A percentile compares a stretch with the other conserved stretches of the same genome.
Conservation (phyloP, 75 land plant genomes). For the Isoetes taiwanensis region DNA sequence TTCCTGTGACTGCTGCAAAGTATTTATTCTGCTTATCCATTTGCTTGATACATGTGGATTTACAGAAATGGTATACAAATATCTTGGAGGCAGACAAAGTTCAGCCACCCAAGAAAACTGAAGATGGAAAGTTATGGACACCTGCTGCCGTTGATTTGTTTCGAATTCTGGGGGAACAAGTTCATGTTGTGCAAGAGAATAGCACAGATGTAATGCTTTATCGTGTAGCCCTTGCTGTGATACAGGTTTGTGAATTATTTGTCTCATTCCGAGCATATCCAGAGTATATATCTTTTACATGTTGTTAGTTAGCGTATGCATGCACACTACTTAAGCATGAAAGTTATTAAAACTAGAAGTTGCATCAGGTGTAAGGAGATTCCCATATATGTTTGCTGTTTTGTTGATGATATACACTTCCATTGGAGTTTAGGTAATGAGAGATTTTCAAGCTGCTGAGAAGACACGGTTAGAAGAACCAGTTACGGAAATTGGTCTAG, state of each 20-base stretch:
- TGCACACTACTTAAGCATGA: too few relatives aligned
- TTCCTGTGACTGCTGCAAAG: background rate
- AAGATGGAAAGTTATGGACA: slow-evolving; percentile 84
- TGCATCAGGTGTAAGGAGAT: background rate
- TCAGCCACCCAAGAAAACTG: slow-evolving; percentile 79
- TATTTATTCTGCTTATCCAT: background rate
- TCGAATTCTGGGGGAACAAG: slow-evolving; percentile 90
- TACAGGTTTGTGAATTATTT: slow-evolving; percentile 74
- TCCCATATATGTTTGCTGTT: background rate
- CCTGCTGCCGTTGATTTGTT: slow-evolving; percentile 97
- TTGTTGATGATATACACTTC: background rate
- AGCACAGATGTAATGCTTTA: slow-evolving; percentile 99
- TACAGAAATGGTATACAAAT: slow-evolving; percentile 94
- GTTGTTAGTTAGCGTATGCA: too few relatives aligned
- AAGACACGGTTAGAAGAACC: slow-evolving; percentile 74
- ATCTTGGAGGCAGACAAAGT: slow-evolving; percentile 80
- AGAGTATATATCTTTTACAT: too few relatives aligned
- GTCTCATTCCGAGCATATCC: too few relatives aligned
- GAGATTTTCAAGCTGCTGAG: slow-evolving; percentile 93
- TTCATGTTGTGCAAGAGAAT: slow-evolving; percentile 89
- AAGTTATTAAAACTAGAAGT: too few relatives aligned
- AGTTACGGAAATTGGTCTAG: slow-evolving; percentile 80
- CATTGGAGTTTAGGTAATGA: slow-evolving; percentile 56
- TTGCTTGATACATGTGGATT: slow-evolving; percentile 9
- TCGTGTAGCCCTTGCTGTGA: slow-evolving; percentile 82